These are phyloP conservation scores for Closterium sp. DNA, from an alignment of 139 green algal genomes.

Conservation along the genomic window DNA sequence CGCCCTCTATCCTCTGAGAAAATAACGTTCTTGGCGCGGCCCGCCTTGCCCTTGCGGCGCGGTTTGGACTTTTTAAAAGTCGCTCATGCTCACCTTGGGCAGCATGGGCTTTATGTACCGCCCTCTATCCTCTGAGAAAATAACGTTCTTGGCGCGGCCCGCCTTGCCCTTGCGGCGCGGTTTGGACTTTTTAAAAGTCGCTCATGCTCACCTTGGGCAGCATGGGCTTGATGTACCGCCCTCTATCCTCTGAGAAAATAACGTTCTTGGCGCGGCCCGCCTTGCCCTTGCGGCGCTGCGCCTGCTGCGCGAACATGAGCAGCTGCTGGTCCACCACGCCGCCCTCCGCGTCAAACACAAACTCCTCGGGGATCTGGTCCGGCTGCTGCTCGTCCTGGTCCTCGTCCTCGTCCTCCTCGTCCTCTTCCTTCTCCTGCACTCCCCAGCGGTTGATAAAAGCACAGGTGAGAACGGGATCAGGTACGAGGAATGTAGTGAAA, in stretches of 20 bases:
- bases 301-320: conserved; percentile 88
- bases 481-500: too few species aligned
- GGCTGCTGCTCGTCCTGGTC: conserved; percentile 62
- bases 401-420: conserved; percentile 58
- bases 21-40: conserved; percentile 93
- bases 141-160: conserved; percentile 91
- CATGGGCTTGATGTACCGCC: conserved; percentile 98
- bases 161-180: conserved; percentile 76
- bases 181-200: too few species aligned
- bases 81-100: conserved; percentile 73
- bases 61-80: too few species aligned
- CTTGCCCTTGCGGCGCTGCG: conserved; percentile 85
- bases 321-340: conserved; percentile 88
- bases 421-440: conserved; percentile 55
- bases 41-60: conserved; percentile 76
- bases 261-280: conserved; percentile 91
- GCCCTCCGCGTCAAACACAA: conserved; percentile 96
- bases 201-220: too few species aligned
- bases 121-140: conserved; percentile 79
- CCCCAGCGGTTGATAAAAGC: conserved; percentile 46
- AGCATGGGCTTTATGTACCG: conserved; percentile 99
- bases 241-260: conserved; percentile 83
- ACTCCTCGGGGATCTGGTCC: conserved; percentile 95
- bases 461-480: not conserved
- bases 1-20: conserved; percentile 74